These are phyloP conservation scores for Sphaerulina vaccinii DNA, from an alignment of 2,329 filamentous ascomycete species.

Conservation along the genomic window DNA sequence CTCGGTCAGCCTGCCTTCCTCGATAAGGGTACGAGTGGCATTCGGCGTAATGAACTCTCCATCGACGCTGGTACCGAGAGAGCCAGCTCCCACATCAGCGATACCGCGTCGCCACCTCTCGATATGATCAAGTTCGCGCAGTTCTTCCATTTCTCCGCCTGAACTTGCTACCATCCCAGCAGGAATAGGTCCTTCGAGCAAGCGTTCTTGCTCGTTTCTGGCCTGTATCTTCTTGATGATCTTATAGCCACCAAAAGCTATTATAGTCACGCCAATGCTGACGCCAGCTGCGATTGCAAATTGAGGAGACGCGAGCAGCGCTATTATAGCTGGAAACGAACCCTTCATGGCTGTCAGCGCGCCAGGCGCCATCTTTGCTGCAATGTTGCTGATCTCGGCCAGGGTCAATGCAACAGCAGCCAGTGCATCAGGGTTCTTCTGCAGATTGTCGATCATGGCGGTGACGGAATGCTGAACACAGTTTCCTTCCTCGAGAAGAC, in stretches of 20 bases:
- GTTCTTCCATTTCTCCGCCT: slow-evolving; percentile 53
- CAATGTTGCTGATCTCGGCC: slow-evolving; percentile 81
- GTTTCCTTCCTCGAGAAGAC: slow-evolving; percentile 79
- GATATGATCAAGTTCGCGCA: slow-evolving; percentile 58
- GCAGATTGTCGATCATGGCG: slow-evolving; percentile 75
- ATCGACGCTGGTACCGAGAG: slow-evolving; percentile 60
- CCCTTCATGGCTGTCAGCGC: slow-evolving; percentile 74
- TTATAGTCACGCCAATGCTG: slow-evolving; percentile 87
- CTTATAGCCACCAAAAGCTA: slow-evolving; percentile 95
- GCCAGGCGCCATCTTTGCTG: slow-evolving; percentile 79
- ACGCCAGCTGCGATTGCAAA: slow-evolving; percentile 91
- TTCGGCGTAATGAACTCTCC: slow-evolving; percentile 64
- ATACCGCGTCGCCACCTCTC: slow-evolving; percentile 65
- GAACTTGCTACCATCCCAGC: slow-evolving; percentile 19
- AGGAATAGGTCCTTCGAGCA: slow-evolving; percentile 17
- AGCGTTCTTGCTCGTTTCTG: slow-evolving; percentile 36
- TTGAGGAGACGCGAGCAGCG: slow-evolving; percentile 82
- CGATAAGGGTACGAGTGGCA: slow-evolving; percentile 48
- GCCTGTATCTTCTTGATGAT: slow-evolving; percentile 82
- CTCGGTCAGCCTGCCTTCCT: slow-evolving; percentile 48
- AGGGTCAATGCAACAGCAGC: slow-evolving; percentile 90
- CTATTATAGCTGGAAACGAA: slow-evolving; percentile 81
- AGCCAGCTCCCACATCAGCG: slow-evolving; percentile 55
- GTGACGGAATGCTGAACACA: slow-evolving; percentile 83
- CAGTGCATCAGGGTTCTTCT: slow-evolving; percentile 83